A percentile compares a stretch with the other conserved stretches of the same genome.
Evolutionary conservation across 108 stramenopile species (phyloP).

Genomic region (Fragilariopsis cylindrus): DNA sequence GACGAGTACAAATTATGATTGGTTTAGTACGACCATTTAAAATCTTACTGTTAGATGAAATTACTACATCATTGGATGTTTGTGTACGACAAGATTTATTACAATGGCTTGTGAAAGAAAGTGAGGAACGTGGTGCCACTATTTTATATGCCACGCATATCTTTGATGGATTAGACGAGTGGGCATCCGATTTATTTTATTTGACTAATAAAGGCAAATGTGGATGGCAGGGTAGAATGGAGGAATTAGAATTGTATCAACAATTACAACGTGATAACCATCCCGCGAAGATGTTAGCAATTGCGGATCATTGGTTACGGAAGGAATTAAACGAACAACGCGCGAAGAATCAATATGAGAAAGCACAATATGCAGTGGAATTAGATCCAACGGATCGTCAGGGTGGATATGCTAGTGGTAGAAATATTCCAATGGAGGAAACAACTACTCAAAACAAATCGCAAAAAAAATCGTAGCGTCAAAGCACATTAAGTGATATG

Average conservation of each 20-base stretch:
- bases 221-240: conserved; percentile 84
- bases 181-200: conserved; percentile 70
- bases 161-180: conserved; percentile 84
- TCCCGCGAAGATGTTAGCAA: conserved; percentile 75
- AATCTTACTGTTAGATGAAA: conserved; percentile 95
- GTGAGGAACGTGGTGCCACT: conserved; percentile 86
- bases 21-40: conserved; percentile 95
- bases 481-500: conserved; percentile 55
- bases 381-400: conserved; percentile 77
- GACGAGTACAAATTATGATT: conserved; percentile 96
- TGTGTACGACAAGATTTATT: conserved; percentile 94
- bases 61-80: conserved; percentile 96
- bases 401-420: conserved; percentile 82
- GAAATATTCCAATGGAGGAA: conserved; percentile 48
- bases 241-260: conserved; percentile 74
- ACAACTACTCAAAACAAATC: not conserved
- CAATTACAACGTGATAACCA: conserved; percentile 72
- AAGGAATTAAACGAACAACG: conserved; percentile 72
- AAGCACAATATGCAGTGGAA: conserved; percentile 63
- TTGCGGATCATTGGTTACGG: conserved; percentile 87
- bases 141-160: conserved; percentile 99
- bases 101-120: conserved; percentile 91
- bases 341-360: conserved; percentile 49
- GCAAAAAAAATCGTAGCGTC: conserved; percentile 26
- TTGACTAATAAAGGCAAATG: conserved; percentile 68